Evolutionary conservation across 1,284 basidiomycete species (phyloP), one percentile per base, ranked within the genome.

Genomic region (Naganishia sp.): DNA sequence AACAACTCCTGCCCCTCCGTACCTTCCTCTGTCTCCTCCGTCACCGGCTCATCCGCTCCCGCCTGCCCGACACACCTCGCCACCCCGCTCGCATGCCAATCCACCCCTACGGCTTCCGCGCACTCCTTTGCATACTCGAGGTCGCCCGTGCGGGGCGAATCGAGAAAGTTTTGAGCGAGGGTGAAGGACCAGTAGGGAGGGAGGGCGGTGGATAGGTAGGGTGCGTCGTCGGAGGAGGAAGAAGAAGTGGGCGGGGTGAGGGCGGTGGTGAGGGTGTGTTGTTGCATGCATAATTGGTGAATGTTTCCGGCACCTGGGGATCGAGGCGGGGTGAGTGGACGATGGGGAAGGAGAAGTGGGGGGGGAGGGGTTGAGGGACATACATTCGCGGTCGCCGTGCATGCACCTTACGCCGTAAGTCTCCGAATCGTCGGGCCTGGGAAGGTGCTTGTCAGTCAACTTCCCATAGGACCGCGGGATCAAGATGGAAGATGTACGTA

Each of bases 231-330:
- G 28, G 25, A 43, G 39, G 48, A 13, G 18, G 48, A 31, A 18
- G 28, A 31, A 28, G 28, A 28, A n/a, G 31, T 28, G 2, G 42
- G n/a, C n/a, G 52, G 46, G 36, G 61, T 39, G 33, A 48, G 25
- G 13, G 33, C 80, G 78, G n/a, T 78, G 70, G 36, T 77, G 74
- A 45, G 45, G 36, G 23, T 13, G 85, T 81, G 71, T 89, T 82
- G 75, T 86, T 85, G 67, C 82, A 86, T 86, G 75, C 92, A 94
- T 28, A 94, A 83, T 75, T 94, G 87, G 70, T 94, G 88, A 18
- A 91, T 85, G 79, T 94, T 91, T 59, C 90, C 92, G n/a, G 86
- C 86, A 72, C 66, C 66, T 67, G 25, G 18, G 23, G 46, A 25
- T 9, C 16, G 13, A 46, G 5, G 36, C 21, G 11, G n/a, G 50